Evolutionary conservation across 176 grass and related monocot genomes (phyloP), one percentile per base, ranked within the genome.

Genomic region (Musa schizocarpa): DNA sequence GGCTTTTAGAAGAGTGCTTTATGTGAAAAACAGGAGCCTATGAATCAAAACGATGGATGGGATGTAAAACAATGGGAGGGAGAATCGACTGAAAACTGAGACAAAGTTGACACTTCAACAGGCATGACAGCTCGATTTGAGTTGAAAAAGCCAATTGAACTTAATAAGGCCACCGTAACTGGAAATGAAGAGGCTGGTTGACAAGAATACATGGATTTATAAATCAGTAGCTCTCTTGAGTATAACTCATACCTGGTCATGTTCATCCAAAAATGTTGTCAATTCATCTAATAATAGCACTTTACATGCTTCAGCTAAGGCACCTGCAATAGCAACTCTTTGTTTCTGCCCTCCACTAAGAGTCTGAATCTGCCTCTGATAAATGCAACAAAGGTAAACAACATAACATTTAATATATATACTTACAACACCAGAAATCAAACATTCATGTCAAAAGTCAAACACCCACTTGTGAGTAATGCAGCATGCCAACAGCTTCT

Each of bases 241-340:
- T 8, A 61, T 17, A 34, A 21, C 16, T 70, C 13, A 34, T 85
- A 93, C 94, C 86, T 98, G 94, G 62, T 98, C 90, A 87, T 85
- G 81, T 84, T 93, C 94, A 80, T 98, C 94, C 85, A 98, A 83
- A 80, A 98, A 98, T 78, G 94, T 98, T 68, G 94, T 98, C 63
- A 98, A 74, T 63, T 98, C 94, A 66, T 98, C 94, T 48, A 98
- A 78, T 27, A 93, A 66, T 50, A 98, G 57, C 79, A 91, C 94
- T 85, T 98, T 98, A 27, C 87, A 93, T 64, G 85, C 77, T 90
- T 98, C 90, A 71, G 94, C 94, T 80, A 98, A 93, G 54, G 94
- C 94, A 82, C 94, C 94, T 0, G 93, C 93, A 81, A 97, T 61
- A 61, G 57, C 57, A 61, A 61, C 57, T 61, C 57, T 61, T n/a